These are phyloP conservation scores for Rosa chinensis DNA, from an alignment of 306 rosid genomes.

Conservation along the genomic window DNA sequence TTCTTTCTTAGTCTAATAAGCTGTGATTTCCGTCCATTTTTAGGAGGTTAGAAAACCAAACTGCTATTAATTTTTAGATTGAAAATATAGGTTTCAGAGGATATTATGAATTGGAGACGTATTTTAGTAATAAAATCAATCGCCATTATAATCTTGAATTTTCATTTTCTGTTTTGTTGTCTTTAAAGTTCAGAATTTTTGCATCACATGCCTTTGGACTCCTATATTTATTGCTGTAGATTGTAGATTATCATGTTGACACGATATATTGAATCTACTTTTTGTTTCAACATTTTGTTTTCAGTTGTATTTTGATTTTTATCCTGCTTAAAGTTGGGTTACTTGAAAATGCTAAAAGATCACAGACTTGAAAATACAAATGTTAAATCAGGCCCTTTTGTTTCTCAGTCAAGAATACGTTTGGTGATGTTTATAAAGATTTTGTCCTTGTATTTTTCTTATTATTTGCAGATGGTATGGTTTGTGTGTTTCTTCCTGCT, in stretches of 20 bases:
- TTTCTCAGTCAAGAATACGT: background rate
- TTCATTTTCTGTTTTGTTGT: background rate
- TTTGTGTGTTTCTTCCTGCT: constrained; percentile 7
- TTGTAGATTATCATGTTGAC: background rate
- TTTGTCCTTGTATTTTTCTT: background rate
- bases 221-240: background rate
- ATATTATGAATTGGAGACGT: constrained; percentile 10
- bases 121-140: constrained; percentile 8
- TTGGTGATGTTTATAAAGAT: background rate
- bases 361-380: constrained; percentile 1
- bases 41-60: background rate
- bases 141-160: background rate
- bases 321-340: background rate
- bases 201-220: background rate
- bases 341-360: constrained; percentile 10
- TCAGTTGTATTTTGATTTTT: background rate
- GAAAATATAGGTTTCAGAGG: background rate
- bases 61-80: background rate
- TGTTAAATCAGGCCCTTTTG: background rate
- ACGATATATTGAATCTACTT: background rate
- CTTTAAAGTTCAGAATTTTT: constrained; percentile 10
- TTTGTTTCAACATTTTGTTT: background rate
- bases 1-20: constrained; percentile 8
- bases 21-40: background rate
- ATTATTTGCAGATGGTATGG: background rate